A percentile compares a stretch with the other conserved stretches of the same genome.
These are phyloP conservation scores for Cutaneotrichosporon dermatis DNA, from an alignment of 1,284 basidiomycete genomes.

Conservation along the genomic window DNA sequence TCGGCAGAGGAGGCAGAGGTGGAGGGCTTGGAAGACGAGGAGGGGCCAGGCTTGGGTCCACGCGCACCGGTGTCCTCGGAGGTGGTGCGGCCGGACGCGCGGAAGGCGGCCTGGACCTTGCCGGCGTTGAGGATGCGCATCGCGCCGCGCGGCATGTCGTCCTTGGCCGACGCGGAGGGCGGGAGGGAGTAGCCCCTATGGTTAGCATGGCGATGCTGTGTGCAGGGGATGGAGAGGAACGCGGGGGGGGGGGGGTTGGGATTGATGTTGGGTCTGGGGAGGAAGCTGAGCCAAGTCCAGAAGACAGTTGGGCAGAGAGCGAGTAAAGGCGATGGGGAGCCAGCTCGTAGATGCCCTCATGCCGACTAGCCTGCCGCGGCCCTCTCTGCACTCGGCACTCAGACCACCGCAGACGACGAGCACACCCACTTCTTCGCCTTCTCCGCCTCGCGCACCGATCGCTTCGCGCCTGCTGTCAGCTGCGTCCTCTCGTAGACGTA, in stretches of 20 bases:
- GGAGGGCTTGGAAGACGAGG: no score
- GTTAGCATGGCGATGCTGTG: constrained; percentile 10
- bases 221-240: neutral
- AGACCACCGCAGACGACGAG: neutral
- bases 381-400: no score
- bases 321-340: no score
- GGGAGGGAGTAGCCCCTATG: constrained; percentile 41
- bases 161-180: constrained; percentile 26
- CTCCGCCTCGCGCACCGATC: constrained; percentile 39
- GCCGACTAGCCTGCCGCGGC: no score
- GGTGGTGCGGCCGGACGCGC: constrained; percentile 29
- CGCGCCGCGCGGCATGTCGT: constrained; percentile 43
- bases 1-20: no score
- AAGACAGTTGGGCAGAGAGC: no score
- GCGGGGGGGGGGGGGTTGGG: no score
- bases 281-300: no score
- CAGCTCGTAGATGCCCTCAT: no score
- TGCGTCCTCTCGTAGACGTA: constrained; percentile 15
- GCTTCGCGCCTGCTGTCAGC: constrained; percentile 39
- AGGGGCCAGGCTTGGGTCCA: no score
- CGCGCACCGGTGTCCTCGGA: constrained; percentile 36
- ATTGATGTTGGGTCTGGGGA: no score
- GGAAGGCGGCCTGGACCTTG: constrained; percentile 36
- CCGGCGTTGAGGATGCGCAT: constrained; percentile 41
- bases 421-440: constrained; percentile 33